A percentile compares a stretch with the other conserved stretches of the same genome.
phyloP scores from a whole-genome alignment of 1,284 basidiomycete genomes.

The Apiotrichum domesticum region DNA sequence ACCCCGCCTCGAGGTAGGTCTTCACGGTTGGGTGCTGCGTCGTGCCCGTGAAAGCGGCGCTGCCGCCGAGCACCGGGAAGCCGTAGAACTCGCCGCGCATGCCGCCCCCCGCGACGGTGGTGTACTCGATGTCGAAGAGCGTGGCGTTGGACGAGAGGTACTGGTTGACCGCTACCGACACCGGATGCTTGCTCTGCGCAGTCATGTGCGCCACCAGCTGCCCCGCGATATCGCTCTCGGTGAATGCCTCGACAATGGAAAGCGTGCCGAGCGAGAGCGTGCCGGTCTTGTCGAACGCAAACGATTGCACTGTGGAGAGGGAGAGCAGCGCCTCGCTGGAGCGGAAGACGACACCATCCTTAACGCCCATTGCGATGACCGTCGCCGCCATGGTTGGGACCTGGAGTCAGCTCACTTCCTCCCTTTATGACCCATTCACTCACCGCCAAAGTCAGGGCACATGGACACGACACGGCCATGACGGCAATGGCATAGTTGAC shows the following conservation, averaged over 20 bases:
- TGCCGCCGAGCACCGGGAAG: neutral
- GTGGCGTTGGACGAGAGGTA: neutral
- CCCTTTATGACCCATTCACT: neutral
- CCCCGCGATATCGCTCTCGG: neutral
- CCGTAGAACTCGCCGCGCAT: neutral
- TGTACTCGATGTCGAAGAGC: neutral
- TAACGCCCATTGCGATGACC: slow-evolving; percentile 9
- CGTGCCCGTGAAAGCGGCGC: neutral
- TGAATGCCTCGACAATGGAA: neutral
- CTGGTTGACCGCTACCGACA: neutral
- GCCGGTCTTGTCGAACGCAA: slow-evolving; percentile 53
- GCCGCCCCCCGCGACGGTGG: neutral
- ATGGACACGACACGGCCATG: slow-evolving; percentile 50
- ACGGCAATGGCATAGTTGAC: slow-evolving; percentile 50
- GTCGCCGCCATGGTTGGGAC: slow-evolving; percentile 13
- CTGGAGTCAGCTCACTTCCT: neutral
- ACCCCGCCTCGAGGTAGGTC: neutral
- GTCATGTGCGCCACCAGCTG: neutral
- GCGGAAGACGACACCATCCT: slow-evolving; percentile 17
- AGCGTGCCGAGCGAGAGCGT: slow-evolving; percentile 30
- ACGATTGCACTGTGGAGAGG: slow-evolving; percentile 39
- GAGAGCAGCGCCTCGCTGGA: slow-evolving; percentile 28
- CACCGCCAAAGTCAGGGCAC: slow-evolving; percentile 40
- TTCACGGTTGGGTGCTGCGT: neutral
- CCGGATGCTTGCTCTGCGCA: neutral